Percentiles rank a stretch among this genome's conserved stretches.
Evolutionary conservation across 371 early-diverging fungal species (phyloP).

Genomic region (Mucor lusitanicus): DNA sequence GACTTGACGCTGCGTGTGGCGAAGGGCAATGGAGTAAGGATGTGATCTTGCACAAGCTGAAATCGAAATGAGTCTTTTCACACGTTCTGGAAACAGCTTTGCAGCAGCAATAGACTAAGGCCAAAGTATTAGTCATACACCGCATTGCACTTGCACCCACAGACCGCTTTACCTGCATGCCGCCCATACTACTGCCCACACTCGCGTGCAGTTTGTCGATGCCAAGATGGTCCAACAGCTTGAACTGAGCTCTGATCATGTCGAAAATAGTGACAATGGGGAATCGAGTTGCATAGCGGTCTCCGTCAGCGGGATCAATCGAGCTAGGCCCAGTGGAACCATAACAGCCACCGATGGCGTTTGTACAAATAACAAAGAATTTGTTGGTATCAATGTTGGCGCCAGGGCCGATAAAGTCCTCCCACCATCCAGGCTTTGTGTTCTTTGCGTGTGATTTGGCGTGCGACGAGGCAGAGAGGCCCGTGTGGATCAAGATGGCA

Average conservation of each 20-base stretch:
- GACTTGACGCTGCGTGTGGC: conserved; percentile 90
- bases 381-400: conserved; percentile 81
- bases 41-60: conserved; percentile 94
- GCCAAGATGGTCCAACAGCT: conserved; percentile 78
- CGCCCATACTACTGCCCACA: conserved; percentile 95
- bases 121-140: background rate
- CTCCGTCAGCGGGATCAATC: conserved; percentile 69
- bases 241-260: conserved; percentile 93
- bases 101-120: conserved; percentile 82
- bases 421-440: conserved; percentile 95
- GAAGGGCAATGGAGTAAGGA: conserved; percentile 92
- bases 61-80: conserved; percentile 80
- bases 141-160: no score
- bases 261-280: conserved; percentile 93
- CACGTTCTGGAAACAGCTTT: conserved; percentile 79
- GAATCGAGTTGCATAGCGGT: conserved; percentile 87
- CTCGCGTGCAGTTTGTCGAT: conserved; percentile 84
- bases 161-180: conserved; percentile 83
- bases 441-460: conserved; percentile 81
- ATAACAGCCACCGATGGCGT: conserved; percentile 87
- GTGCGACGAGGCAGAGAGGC: conserved; percentile 83
- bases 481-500: conserved; percentile 84
- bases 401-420: conserved; percentile 92
- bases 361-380: conserved; percentile 88
- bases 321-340: conserved; percentile 88